Percentiles rank a stretch among this genome's conserved stretches.
phyloP scores from a whole-genome alignment of 805 yeast genomes.

The Starmerella bombicola region DNA sequence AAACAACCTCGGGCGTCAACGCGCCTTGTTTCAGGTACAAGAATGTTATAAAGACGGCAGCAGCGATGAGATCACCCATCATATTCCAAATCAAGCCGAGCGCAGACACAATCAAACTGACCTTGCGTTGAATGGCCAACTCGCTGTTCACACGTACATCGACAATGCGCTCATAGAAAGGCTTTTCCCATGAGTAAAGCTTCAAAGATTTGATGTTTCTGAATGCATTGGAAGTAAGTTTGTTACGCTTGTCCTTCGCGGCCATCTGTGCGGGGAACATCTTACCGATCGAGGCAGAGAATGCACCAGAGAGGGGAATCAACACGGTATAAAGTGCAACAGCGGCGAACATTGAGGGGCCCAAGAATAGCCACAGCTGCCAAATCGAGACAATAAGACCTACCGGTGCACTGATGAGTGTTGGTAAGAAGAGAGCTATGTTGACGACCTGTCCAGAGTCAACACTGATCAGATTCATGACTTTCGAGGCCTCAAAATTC shows the following conservation, averaged over 20 bases:
- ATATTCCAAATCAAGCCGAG: constrained; percentile 36
- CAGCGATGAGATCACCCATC: constrained; percentile 77
- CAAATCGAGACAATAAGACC: constrained; percentile 63
- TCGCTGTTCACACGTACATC: constrained; percentile 76
- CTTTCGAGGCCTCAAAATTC: constrained; percentile 70
- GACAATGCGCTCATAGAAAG: constrained; percentile 58
- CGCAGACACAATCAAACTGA: constrained; percentile 44
- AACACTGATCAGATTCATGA: constrained; percentile 86
- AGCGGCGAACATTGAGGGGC: constrained; percentile 86
- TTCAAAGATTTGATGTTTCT: constrained; percentile 84
- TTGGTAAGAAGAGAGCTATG: constrained; percentile 56
- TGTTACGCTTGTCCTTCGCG: constrained; percentile 79
- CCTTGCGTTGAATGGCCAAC: constrained; percentile 50
- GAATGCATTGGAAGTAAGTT: constrained; percentile 72
- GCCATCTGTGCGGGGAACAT: constrained; percentile 73
- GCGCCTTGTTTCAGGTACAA: constrained; percentile 50
- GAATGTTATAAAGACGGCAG: constrained; percentile 78
- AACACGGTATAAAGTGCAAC: constrained; percentile 58
- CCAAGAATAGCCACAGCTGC: constrained; percentile 59
- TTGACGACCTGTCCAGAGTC: constrained; percentile 82
- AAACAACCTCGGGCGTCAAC: constrained; percentile 75
- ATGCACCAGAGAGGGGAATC: constrained; percentile 60
- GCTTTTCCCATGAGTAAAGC: constrained; percentile 90
- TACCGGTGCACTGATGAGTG: constrained; percentile 84
- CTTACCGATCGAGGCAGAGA: constrained; percentile 45